These are phyloP conservation scores for Calonectria leucothoes DNA, from an alignment of 2,329 filamentous ascomycete genomes.

Conservation along the genomic window DNA sequence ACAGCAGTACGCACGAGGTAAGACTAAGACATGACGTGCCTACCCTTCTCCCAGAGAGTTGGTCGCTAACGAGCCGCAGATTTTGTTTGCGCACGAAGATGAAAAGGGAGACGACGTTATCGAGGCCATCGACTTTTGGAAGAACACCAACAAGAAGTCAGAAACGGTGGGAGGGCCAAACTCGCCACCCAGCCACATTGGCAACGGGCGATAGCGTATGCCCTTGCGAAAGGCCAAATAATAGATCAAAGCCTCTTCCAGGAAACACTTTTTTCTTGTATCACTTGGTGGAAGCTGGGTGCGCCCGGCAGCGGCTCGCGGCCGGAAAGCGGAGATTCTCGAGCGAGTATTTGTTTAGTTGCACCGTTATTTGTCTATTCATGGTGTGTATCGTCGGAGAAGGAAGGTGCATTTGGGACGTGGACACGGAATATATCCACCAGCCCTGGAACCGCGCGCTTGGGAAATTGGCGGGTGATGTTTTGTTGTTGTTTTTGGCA, in stretches of 20 bases:
- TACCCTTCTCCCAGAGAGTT: too few relatives aligned
- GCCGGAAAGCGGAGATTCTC: conserved; percentile 30
- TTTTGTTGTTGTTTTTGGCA: conserved; percentile 17
- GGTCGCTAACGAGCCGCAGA: conserved; percentile 65
- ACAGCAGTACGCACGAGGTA: conserved; percentile 97
- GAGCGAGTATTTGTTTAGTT: conserved; percentile 34
- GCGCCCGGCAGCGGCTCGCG: conserved; percentile 26
- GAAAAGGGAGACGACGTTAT: conserved; percentile 94
- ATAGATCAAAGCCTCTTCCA: conserved; percentile 36
- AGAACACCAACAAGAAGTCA: conserved; percentile 68
- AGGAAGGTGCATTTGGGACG: conserved; percentile 5
- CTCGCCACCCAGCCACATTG: conserved; percentile 12
- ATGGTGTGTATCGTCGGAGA: conserved; percentile 13
- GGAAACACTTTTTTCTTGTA: conserved; percentile 44
- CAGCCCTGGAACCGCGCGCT: neutral
- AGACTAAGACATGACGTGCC: conserved; percentile 27
- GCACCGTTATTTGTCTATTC: conserved; percentile 27
- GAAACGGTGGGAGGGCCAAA: conserved; percentile 48
- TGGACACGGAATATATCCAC: neutral
- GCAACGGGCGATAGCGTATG: conserved; percentile 27
- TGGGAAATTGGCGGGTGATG: conserved; percentile 11
- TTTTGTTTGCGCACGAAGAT: conserved; percentile 97
- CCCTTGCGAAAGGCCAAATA: neutral
- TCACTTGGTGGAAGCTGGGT: conserved; percentile 36
- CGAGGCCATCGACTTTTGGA: conserved; percentile 97